Conservation (phyloP, 108 stramenopile species). For the Discostella pseudostelligera region DNA sequence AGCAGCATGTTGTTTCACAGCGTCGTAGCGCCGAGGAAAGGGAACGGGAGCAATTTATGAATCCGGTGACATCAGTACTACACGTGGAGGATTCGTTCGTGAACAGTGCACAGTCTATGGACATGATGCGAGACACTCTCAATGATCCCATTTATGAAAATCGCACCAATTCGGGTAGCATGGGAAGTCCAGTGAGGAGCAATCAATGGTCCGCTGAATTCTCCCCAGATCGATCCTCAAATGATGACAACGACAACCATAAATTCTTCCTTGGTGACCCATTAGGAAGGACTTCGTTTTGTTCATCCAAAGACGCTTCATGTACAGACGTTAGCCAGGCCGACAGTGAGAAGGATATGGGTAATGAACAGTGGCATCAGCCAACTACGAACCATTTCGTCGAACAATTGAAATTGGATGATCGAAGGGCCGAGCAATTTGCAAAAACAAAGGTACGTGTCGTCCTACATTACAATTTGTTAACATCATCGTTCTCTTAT, state of each 20-base stretch:
- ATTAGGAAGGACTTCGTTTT: background rate
- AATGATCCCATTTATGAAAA: too few relatives aligned
- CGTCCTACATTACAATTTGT: background rate
- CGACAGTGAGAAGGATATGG: slow-evolving; percentile 8
- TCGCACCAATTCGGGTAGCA: slow-evolving; percentile 10
- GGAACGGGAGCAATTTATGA: background rate
- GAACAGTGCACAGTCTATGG: background rate
- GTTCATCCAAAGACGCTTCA: slow-evolving; percentile 17
- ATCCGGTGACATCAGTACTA: background rate
- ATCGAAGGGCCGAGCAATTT: slow-evolving; percentile 27
- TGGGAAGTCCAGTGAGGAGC: slow-evolving; percentile 14
- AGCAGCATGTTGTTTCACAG: background rate
- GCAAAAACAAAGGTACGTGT: slow-evolving; percentile 34
- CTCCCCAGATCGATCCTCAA: background rate
- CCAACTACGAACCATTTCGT: background rate
- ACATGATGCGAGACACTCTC: slow-evolving; percentile 1
- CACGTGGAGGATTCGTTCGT: slow-evolving; percentile 16
- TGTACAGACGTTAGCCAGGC: slow-evolving; percentile 6
- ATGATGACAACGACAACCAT: slow-evolving; percentile 1
- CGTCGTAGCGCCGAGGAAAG: background rate
- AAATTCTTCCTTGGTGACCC: background rate
- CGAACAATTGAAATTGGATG: slow-evolving; percentile 2
- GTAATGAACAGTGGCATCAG: slow-evolving; percentile 4
- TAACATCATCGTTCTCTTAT: too few relatives aligned
- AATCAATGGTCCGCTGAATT: slow-evolving; percentile 11